phyloP scores from a whole-genome alignment of 2,329 filamentous ascomycete genomes.

The Pestalotiopsis sp. region DNA sequence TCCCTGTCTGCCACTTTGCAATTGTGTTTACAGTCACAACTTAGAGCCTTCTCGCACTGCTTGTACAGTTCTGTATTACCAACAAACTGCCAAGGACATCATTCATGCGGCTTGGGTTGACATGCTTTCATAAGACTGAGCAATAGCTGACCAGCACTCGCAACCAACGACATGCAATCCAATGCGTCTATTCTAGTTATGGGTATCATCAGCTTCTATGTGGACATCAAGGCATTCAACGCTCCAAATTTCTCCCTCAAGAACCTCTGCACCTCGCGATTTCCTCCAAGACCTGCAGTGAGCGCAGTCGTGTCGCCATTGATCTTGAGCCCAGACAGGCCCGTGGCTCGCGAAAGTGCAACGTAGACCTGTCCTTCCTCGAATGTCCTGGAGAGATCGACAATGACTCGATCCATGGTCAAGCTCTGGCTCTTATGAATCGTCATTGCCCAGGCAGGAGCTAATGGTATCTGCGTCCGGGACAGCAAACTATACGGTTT shows the following conservation, averaged over 20 bases:
- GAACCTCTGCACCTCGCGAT: slow-evolving; percentile 37
- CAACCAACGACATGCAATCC: background rate
- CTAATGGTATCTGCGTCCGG: slow-evolving; percentile 64
- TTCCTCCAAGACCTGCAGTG: slow-evolving; percentile 32
- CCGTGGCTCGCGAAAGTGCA: slow-evolving; percentile 59
- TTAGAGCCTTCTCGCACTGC: background rate
- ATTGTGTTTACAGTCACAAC: background rate
- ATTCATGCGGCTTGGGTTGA: background rate
- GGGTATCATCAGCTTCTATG: slow-evolving; percentile 4
- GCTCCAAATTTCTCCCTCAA: slow-evolving; percentile 36
- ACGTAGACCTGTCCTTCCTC: slow-evolving; percentile 65
- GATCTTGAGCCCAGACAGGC: slow-evolving; percentile 48
- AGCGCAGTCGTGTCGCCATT: slow-evolving; percentile 34
- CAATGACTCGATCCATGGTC: slow-evolving; percentile 61
- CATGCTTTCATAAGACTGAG: background rate
- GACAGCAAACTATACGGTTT: slow-evolving; percentile 50
- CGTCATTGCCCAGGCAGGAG: slow-evolving; percentile 64
- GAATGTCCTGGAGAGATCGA: slow-evolving; percentile 56
- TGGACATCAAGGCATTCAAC: slow-evolving; percentile 19
- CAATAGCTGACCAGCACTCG: background rate
- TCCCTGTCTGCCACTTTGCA: background rate
- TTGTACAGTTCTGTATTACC: background rate
- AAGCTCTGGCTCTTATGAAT: slow-evolving; percentile 68
- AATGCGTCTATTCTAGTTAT: background rate
- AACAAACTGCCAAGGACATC: background rate